Conservation (phyloP, 305 asterid species). For the Withania somnifera region DNA sequence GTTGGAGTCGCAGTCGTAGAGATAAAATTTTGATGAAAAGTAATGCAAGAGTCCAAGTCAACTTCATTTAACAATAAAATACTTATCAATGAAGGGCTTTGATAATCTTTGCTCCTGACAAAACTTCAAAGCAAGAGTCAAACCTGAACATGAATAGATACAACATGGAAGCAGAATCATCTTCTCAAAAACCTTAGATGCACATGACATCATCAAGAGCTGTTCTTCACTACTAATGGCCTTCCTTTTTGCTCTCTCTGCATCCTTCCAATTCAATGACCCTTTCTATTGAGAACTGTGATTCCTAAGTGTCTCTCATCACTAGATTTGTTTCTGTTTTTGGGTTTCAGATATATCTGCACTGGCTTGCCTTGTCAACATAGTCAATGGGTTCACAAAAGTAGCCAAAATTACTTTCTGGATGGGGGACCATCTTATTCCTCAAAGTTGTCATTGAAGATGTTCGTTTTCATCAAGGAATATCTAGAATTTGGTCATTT, state of each 20-base stretch:
- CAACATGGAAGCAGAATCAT: background rate
- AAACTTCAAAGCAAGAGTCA: background rate
- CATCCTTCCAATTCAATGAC: conserved; percentile 51
- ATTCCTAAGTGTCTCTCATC: background rate
- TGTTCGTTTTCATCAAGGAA: conserved; percentile 5
- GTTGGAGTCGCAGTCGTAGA: background rate
- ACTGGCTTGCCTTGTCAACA: conserved; percentile 36
- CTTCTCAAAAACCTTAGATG: background rate
- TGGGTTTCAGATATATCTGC: conserved; percentile 42
- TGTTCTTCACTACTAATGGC: conserved; percentile 46
- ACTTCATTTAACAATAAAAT: background rate
- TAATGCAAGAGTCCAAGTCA: background rate
- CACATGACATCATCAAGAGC: background rate
- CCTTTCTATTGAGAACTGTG: conserved; percentile 2
- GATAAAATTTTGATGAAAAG: background rate
- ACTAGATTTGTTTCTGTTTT: background rate
- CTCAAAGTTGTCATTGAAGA: conserved; percentile 41
- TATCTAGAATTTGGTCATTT: conserved; percentile 29
- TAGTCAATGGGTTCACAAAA: conserved; percentile 26
- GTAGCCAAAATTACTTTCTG: conserved; percentile 26
- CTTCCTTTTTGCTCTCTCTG: conserved; percentile 46
- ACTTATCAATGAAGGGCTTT: background rate
- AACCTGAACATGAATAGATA: background rate
- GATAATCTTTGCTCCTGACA: background rate
- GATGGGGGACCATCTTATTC: conserved; percentile 55